phyloP scores from a whole-genome alignment of 148 eudicot species.

The Oxyria digyna region DNA sequence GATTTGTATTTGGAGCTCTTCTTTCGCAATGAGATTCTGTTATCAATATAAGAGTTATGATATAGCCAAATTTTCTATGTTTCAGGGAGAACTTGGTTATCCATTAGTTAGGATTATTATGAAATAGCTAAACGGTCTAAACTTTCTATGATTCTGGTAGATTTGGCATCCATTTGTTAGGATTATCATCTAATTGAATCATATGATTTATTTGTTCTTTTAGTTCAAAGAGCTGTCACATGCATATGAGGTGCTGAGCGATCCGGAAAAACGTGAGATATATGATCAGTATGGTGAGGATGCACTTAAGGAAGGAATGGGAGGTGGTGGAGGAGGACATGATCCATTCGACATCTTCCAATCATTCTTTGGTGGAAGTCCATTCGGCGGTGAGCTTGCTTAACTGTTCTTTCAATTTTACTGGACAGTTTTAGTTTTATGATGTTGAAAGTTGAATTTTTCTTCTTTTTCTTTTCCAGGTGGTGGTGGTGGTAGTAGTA shows the following conservation, averaged over 20 bases:
- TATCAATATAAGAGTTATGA: neutral
- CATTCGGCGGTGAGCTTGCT: conserved; percentile 39
- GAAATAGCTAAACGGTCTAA: neutral
- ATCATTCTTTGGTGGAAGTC: conserved; percentile 44
- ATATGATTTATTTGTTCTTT: neutral
- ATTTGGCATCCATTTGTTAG: neutral
- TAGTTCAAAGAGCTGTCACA: conserved; percentile 52
- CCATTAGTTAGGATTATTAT: neutral
- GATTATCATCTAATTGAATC: neutral
- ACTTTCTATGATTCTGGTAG: neutral
- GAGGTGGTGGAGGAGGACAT: conserved; percentile 35
- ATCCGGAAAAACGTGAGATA: conserved; percentile 46
- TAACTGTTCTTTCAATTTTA: neutral
- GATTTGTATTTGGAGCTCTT: neutral
- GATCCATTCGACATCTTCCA: conserved; percentile 50
- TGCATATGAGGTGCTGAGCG: conserved; percentile 50
- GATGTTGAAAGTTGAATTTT: neutral
- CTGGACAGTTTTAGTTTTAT: neutral
- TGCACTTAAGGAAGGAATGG: conserved; percentile 63
- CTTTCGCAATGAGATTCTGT: neutral
- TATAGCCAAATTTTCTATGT: neutral
- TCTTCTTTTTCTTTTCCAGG: conserved; percentile 9
- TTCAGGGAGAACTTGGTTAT: neutral
- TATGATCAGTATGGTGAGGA: conserved; percentile 61
- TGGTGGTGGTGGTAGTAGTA: conserved; percentile 44